Evolutionary conservation across 495 filamentous ascomycete genomes (phyloP), one percentile per base, ranked within the genome.

Genomic region (Annulohypoxylon bovei): DNA sequence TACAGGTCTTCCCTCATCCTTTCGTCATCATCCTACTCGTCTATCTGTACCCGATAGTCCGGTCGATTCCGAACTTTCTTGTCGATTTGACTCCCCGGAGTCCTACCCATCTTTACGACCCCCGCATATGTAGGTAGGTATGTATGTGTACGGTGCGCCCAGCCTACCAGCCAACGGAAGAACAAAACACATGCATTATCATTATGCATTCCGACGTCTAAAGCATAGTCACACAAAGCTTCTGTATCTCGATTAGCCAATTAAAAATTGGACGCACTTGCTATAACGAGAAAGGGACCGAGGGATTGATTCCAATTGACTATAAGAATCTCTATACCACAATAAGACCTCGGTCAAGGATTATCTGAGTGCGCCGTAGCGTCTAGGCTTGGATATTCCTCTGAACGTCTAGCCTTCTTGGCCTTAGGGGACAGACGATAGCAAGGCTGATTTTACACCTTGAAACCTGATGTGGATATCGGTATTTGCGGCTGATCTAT

Each of bases 401-500:
- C 40, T 46, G 20, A 22, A 46, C 40, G 2, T 46, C 20, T 22
- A 22, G 20, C 40, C 16, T 40, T 46, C 37, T 22, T 42, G 28
- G 27, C 33, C 25, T 25, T 16, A 16, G 4, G 23, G 30, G 4
- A 14, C 6, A 20, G n/a, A 20, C 18, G 35, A 20, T 56, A 49
- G 49, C 53, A 55, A 70, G 67, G 67, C 67, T 70, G 55, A 70
- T 65, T 56, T 47, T 37, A 35, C 59, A 58, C 9, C 23, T 63
- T 44, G 40, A 58, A 27, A 14, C 50, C 40, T 16, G 25, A 54
- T 59, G 3, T 52, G 16, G 25, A 6, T 54, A 47, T 53, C 66
- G 62, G 59, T 63, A 28, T 60, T 35, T n/a, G 27, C 65, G 65
- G 65, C 65, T 67, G 65, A 55, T 35, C 27, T 16, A 8, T 27